A percentile compares a stretch with the other conserved stretches of the same genome.
Evolutionary conservation across 768 basidiomycete genomes (phyloP).

Genomic region (Phylloporus rhodoxanthus): DNA sequence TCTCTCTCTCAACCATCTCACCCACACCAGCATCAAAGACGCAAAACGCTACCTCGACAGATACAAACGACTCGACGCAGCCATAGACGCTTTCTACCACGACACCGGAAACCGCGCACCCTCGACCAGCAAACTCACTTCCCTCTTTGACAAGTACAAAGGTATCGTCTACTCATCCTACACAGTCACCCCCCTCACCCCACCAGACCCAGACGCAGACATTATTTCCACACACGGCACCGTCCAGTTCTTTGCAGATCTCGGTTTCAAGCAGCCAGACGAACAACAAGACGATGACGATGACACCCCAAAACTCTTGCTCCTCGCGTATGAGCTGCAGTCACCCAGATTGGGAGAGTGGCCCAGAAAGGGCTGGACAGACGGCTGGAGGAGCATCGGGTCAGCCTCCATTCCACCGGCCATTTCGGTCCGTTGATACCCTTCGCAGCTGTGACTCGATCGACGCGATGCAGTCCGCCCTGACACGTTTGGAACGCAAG

Average conservation of each 20-base stretch:
- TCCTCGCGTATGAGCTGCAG: slow-evolving; percentile 76
- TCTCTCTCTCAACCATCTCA: slow-evolving; percentile 2
- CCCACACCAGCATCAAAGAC: slow-evolving; percentile 37
- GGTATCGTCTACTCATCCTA: slow-evolving; percentile 32
- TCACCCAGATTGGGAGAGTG: slow-evolving; percentile 71
- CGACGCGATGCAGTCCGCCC: slow-evolving; percentile 48
- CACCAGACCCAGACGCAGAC: slow-evolving; percentile 38
- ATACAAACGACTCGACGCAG: slow-evolving; percentile 64
- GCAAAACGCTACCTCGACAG: slow-evolving; percentile 66
- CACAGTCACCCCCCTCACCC: neutral
- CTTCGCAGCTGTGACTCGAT: slow-evolving; percentile 57
- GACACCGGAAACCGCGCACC: slow-evolving; percentile 26
- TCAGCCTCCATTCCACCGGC: slow-evolving; percentile 31
- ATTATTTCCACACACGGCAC: slow-evolving; percentile 78
- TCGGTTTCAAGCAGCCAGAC: slow-evolving; percentile 24
- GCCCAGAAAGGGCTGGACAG: slow-evolving; percentile 64
- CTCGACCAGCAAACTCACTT: slow-evolving; percentile 44
- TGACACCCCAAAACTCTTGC: slow-evolving; percentile 69
- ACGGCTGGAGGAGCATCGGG: slow-evolving; percentile 76
- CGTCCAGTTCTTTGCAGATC: slow-evolving; percentile 52
- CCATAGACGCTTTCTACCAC: slow-evolving; percentile 67
- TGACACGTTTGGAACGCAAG: slow-evolving; percentile 51
- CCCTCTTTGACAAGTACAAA: slow-evolving; percentile 65
- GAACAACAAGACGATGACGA: slow-evolving; percentile 65
- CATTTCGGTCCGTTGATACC: slow-evolving; percentile 2